Percentiles rank a stretch among this genome's conserved stretches.
Conservation (phyloP, 2,329 filamentous ascomycete genomes). For the Ilyonectria mors-panacis region DNA sequence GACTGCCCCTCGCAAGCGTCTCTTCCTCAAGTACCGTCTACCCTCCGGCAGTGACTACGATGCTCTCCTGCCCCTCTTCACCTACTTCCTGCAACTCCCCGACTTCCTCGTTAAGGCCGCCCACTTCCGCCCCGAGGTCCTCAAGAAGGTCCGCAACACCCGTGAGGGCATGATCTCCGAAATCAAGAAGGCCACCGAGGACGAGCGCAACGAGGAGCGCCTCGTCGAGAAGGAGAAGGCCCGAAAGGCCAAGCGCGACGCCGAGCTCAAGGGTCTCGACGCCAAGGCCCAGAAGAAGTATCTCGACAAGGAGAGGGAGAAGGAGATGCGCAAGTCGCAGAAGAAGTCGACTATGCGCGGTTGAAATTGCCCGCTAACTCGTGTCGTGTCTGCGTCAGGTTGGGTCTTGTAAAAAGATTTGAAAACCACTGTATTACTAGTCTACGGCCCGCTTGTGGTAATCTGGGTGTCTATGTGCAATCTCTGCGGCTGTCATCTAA, state of each 20-base stretch:
- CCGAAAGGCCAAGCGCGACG: conserved; percentile 92
- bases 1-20: conserved; percentile 85
- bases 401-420: conserved; percentile 34
- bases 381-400: conserved; percentile 3
- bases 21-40: conserved; percentile 83
- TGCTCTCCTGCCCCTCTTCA: conserved; percentile 80
- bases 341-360: conserved; percentile 70
- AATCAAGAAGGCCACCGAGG: conserved; percentile 85
- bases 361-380: conserved; percentile 48
- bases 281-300: conserved; percentile 91
- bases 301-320: conserved; percentile 84
- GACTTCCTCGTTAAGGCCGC: conserved; percentile 83
- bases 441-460: conserved; percentile 11
- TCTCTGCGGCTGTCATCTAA: conserved; percentile 7
- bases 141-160: conserved; percentile 84
- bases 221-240: conserved; percentile 79
- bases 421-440: conserved; percentile 28
- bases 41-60: conserved; percentile 75
- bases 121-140: conserved; percentile 92
- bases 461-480: conserved; percentile 12
- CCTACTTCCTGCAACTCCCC: conserved; percentile 86
- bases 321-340: conserved; percentile 72
- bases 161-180: conserved; percentile 86
- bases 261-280: conserved; percentile 81
- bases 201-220: conserved; percentile 85